Base-by-base conservation (phyloP, 108 stramenopile species). In the Nitzschia palea region DNA sequence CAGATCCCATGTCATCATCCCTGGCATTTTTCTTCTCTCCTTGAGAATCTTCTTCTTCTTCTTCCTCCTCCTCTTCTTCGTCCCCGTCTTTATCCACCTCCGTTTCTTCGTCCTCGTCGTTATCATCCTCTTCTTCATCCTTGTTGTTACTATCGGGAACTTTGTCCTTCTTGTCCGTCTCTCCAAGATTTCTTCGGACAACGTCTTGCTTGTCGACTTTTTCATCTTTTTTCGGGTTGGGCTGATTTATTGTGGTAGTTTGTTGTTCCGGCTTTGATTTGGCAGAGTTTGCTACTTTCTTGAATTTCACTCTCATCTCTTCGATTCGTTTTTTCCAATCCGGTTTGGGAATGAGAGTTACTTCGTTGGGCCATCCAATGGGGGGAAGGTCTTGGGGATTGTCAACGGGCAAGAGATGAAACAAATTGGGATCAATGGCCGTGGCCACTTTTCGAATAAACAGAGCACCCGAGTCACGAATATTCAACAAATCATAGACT, bases 381-480 rank as follows among this genome's bases (percentile, higher is more conserved):
- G 72, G 63, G 4, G 93, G 93, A 62, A 94, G 84, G 25, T 82
- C 62, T 35, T 78, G 68, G 43, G 74, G 69, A 20, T 75, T 45
- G 32, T 64, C 70, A 1, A 90, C 90, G 0, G 93, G 93, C 44
- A 94, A 65, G 44, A 94, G 54, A 0, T 62, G 55, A 22, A 78
- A 76, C 47, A 94, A 31, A 73, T 94, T 94, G 29, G 68, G 77
- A 70, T 94, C 93, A 4, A 94, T 76, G 20, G 56, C 53, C 45
- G 59, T 60, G 29, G 89, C 86, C 6, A 95, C 94, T 56, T 93
- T 95, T 45, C 94, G 78, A 17, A 95, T 69, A 62, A 84, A 93
- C 68, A 95, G 70, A 18, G 94, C 94, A 10, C 94, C 94, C 32
- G 82, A 86, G 6, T 75, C 67, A 18, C 74, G 72, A 45, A 95